Evolutionary conservation across 2,329 filamentous ascomycete species (phyloP), one percentile per base, ranked within the genome.

Genomic region (Neonectria punicea): DNA sequence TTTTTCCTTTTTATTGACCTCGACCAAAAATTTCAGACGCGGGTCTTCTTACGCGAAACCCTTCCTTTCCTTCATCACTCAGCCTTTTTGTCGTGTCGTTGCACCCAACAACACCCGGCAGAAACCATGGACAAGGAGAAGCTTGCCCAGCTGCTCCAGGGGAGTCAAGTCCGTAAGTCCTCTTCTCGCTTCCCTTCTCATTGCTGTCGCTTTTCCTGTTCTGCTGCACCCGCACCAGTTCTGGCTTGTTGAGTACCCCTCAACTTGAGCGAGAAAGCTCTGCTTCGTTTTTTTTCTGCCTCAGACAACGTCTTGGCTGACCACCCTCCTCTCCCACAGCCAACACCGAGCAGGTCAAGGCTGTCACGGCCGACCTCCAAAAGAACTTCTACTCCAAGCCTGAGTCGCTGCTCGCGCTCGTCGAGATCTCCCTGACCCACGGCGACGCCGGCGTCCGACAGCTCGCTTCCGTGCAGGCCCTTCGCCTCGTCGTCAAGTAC

Each of bases 371-470:
- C 64, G 90, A 94, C 75, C 89, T 98, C 66, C 94, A 97, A 82
- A 96, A 97, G 81, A 93, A 92, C 82, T 98, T 93, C 86, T 98
- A 97, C 85, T 90, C 89, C 75, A 89, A 93, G 73, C 92, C 95
- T 43, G 89, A 94, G 75, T 93, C 93, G 16, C 89, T 98, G 63
- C 87, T 95, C 61, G 89, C 93, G 74, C 91, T 98, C 68, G 88
- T 98, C 72, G 93, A 98, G 82, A 90, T 98, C 75, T 87, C 97
- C 73, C 92, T 93, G 74, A 93, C 91, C 63, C 91, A 97, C 80
- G 85, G 90, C 66, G 85, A 90, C 76, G 79, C 87, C 51, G 88
- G 90, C 71, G 86, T 98, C 61, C 92, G 94, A 76, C 96, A 98
- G 85, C 87, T 97, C 70, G 94, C 96, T 58, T 93, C 94, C 58